These are phyloP conservation scores for Penicillium sp. DNA, from an alignment of 2,329 filamentous ascomycete genomes.

Conservation along the genomic window DNA sequence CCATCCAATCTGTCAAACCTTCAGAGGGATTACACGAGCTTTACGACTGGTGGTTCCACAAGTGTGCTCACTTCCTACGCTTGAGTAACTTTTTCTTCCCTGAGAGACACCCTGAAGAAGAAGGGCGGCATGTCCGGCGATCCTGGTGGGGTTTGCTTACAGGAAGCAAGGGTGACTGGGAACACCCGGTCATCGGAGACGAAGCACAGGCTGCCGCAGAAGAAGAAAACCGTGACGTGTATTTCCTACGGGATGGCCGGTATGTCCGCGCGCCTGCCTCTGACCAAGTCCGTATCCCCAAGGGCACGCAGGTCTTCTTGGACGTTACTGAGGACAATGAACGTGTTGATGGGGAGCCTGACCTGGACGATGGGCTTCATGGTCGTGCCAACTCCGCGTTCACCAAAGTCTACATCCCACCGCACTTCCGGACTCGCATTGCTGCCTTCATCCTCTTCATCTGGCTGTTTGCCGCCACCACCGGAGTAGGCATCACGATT, in stretches of 20 bases:
- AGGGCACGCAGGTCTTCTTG: slow-evolving; percentile 78
- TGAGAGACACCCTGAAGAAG: slow-evolving; percentile 77
- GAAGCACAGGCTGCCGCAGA: slow-evolving; percentile 34
- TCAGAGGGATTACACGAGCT: slow-evolving; percentile 80
- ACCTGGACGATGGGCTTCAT: slow-evolving; percentile 60
- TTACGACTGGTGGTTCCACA: slow-evolving; percentile 96
- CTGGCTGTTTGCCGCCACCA: slow-evolving; percentile 89
- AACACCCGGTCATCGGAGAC: slow-evolving; percentile 38
- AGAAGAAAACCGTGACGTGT: slow-evolving; percentile 46
- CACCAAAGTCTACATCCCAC: slow-evolving; percentile 77
- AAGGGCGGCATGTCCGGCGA: slow-evolving; percentile 66
- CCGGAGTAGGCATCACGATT: slow-evolving; percentile 82
- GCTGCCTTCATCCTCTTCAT: slow-evolving; percentile 84
- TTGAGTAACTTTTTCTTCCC: slow-evolving; percentile 93
- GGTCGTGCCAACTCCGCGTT: slow-evolving; percentile 64
- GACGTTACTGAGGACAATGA: slow-evolving; percentile 70
- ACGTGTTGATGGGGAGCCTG: slow-evolving; percentile 61
- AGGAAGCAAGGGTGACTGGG: slow-evolving; percentile 41
- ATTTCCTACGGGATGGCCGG: slow-evolving; percentile 70
- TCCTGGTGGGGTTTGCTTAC: slow-evolving; percentile 55
- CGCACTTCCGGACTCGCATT: slow-evolving; percentile 77
- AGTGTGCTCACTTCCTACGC: slow-evolving; percentile 75
- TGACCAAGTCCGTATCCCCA: slow-evolving; percentile 91
- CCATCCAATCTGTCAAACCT: slow-evolving; percentile 81
- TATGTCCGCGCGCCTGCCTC: slow-evolving; percentile 93